Evolutionary conservation across 2,329 filamentous ascomycete species (phyloP).

Genomic region (Bipolaris oryzae): DNA sequence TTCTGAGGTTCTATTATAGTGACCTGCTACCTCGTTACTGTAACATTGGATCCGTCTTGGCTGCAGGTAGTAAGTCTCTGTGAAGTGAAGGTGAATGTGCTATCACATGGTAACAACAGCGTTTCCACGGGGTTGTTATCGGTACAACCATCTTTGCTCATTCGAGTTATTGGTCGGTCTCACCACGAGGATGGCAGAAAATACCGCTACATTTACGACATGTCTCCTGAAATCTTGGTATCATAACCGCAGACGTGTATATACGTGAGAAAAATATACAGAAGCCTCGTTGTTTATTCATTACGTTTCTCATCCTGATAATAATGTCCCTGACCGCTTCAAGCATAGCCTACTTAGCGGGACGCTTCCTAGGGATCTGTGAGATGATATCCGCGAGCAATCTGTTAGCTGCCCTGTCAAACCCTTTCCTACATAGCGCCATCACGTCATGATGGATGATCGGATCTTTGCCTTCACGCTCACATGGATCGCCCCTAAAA

Average conservation of each 20-base stretch:
- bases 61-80: background rate
- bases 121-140: background rate
- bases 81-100: background rate
- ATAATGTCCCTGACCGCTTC: background rate
- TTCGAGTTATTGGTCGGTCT: background rate
- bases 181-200: no score
- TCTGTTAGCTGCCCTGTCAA: constrained; percentile 2
- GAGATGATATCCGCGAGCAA: background rate
- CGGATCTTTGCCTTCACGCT: constrained; percentile 9
- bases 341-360: background rate
- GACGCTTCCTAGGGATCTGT: no score
- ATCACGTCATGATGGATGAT: constrained; percentile 3
- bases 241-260: no score
- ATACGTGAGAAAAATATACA: no score
- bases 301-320: no score
- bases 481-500: constrained; percentile 5
- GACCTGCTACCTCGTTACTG: background rate
- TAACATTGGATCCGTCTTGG: background rate
- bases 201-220: no score
- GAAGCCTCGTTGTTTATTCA: no score
- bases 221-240: no score
- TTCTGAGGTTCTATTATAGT: background rate
- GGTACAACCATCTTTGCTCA: no score
- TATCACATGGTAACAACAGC: background rate
- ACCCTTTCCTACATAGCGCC: constrained; percentile 8